Percentiles rank a stretch among this genome's conserved stretches.
Conservation (phyloP, 106 monocot species). For the Apostasia shenzhenica region DNA sequence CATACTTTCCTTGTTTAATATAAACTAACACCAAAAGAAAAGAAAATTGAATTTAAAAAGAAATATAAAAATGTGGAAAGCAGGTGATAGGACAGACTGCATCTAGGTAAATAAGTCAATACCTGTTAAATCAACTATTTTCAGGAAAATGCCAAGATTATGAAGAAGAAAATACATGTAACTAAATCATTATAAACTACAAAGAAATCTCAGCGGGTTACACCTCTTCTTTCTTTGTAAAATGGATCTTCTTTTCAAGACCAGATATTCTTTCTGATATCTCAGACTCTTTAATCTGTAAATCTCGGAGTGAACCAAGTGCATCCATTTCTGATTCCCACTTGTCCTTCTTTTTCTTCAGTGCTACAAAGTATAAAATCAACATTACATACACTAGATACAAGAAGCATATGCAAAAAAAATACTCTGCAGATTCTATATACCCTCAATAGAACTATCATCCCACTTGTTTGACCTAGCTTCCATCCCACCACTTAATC, state of each 20-base stretch:
- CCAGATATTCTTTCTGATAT: conserved; percentile 70
- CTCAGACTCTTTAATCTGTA: conserved; percentile 81
- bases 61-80: no score
- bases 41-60: no score
- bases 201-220: no score
- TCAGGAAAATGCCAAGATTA: no score
- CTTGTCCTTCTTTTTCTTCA: conserved; percentile 74
- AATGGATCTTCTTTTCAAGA: conserved; percentile 85
- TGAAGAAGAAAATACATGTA: no score
- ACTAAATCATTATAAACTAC: no score
- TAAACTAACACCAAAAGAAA: neutral
- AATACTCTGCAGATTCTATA: neutral
- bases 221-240: conserved; percentile 75
- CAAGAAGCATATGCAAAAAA: conserved; percentile 3
- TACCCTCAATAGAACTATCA: conserved; percentile 71
- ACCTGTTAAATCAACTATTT: no score
- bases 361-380: conserved; percentile 29
- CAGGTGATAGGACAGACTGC: no score
- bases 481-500: conserved; percentile 96
- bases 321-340: conserved; percentile 76
- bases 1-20: conserved; percentile 2
- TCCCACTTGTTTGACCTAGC: conserved; percentile 99
- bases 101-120: no score
- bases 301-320: conserved; percentile 70
- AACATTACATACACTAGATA: conserved; percentile 6